Evolutionary conservation across 2,329 filamentous ascomycete species (phyloP).

Genomic region (Fusarium sp.): DNA sequence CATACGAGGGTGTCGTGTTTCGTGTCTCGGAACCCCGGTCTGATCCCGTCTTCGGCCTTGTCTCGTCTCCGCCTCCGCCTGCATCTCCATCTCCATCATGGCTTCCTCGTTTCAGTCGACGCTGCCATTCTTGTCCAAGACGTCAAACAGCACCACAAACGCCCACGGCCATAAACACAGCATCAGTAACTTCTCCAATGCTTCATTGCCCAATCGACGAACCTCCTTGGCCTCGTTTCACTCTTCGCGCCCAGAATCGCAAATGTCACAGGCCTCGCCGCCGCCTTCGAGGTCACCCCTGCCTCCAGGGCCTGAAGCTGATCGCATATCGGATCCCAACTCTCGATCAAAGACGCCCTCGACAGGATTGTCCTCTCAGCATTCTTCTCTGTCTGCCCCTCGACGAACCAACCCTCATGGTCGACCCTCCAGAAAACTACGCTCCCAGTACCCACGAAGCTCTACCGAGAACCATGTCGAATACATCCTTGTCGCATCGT

Average conservation of each 20-base stretch:
- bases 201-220: slow-evolving; percentile 51
- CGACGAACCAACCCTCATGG: slow-evolving; percentile 63
- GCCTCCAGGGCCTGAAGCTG: slow-evolving; percentile 59
- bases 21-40: slow-evolving; percentile 27
- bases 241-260: slow-evolving; percentile 67
- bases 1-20: slow-evolving; percentile 38
- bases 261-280: slow-evolving; percentile 66
- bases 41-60: slow-evolving; percentile 25
- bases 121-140: slow-evolving; percentile 57
- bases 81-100: slow-evolving; percentile 34
- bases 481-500: slow-evolving; percentile 96
- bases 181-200: slow-evolving; percentile 51
- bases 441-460: slow-evolving; percentile 80
- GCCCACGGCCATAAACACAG: slow-evolving; percentile 48
- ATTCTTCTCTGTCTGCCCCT: slow-evolving; percentile 68
- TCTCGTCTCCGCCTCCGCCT: slow-evolving; percentile 8
- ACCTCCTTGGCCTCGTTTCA: slow-evolving; percentile 74
- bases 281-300: slow-evolving; percentile 68
- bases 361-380: slow-evolving; percentile 68
- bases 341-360: slow-evolving; percentile 70
- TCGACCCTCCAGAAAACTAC: slow-evolving; percentile 67
- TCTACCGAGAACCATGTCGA: slow-evolving; percentile 93
- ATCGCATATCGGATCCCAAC: slow-evolving; percentile 69
- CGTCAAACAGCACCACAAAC: slow-evolving; percentile 37
- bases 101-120: slow-evolving; percentile 50